These are phyloP conservation scores for Mycena maculata DNA, from an alignment of 768 basidiomycete genomes.

Conservation along the genomic window DNA sequence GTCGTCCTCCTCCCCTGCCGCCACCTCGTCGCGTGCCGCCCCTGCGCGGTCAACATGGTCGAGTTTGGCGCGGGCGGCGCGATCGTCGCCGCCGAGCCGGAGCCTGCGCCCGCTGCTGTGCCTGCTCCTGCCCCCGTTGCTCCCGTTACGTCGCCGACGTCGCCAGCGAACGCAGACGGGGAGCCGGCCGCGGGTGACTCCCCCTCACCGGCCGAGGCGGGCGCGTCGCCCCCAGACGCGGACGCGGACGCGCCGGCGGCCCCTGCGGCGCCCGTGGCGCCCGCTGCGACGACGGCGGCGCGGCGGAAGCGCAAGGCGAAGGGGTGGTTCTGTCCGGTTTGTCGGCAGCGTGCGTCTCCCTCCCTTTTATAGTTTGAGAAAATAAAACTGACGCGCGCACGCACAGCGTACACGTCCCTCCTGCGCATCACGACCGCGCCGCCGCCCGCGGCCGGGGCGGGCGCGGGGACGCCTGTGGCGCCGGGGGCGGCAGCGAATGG, in stretches of 20 bases:
- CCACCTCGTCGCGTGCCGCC: constrained; percentile 94
- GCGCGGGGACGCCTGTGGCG: constrained; percentile 20
- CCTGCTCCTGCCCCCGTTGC: too few species aligned
- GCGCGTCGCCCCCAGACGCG: constrained; percentile 35
- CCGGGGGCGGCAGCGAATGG: constrained; percentile 35
- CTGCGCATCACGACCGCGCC: constrained; percentile 82
- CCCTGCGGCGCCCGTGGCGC: background rate
- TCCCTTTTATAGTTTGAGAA: background rate
- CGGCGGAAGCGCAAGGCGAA: constrained; percentile 93
- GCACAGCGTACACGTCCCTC: constrained; percentile 86
- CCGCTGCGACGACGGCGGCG: constrained; percentile 50
- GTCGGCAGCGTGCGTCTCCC: constrained; percentile 83
- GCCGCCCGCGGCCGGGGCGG: constrained; percentile 54
- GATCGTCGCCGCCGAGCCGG: constrained; percentile 54
- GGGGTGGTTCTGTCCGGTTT: constrained; percentile 98
- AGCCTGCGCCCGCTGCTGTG: background rate
- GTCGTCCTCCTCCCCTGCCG: constrained; percentile 94
- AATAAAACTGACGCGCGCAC: background rate
- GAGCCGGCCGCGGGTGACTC: background rate
- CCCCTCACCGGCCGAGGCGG: constrained; percentile 25
- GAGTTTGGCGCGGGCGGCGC: constrained; percentile 95
- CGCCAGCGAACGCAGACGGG: background rate
- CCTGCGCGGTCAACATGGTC: constrained; percentile 97
- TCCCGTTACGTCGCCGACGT: too few species aligned
- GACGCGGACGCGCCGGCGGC: constrained; percentile 1